These are phyloP conservation scores for Magnusiomyces ingens DNA, from an alignment of 1,139 yeast species.

Conservation along the genomic window DNA sequence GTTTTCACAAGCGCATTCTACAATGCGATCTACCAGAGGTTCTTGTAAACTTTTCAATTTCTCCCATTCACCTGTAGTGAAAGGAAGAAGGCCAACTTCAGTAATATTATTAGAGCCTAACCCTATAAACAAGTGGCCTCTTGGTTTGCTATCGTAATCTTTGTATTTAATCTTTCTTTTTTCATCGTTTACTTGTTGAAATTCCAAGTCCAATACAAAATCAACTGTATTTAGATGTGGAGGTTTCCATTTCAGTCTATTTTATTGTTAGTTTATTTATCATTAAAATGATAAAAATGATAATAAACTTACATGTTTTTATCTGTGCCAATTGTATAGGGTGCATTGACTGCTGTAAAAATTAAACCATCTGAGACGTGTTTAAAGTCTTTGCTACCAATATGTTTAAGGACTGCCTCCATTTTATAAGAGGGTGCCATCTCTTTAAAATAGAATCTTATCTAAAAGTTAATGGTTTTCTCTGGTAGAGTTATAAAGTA, in stretches of 20 bases:
- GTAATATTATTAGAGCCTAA: slow-evolving; percentile 63
- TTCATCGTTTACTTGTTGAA: slow-evolving; percentile 60
- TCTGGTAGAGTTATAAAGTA: not conserved
- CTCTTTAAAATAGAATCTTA: slow-evolving; percentile 47
- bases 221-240: slow-evolving; percentile 92
- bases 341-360: slow-evolving; percentile 84
- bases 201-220: slow-evolving; percentile 64
- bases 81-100: slow-evolving; percentile 55
- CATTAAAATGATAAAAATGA: not conserved
- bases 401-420: slow-evolving; percentile 48
- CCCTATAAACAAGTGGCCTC: slow-evolving; percentile 65
- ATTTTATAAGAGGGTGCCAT: slow-evolving; percentile 83
- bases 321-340: slow-evolving; percentile 86
- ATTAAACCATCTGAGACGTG: slow-evolving; percentile 94
- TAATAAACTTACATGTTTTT: slow-evolving; percentile 33
- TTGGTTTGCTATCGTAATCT: slow-evolving; percentile 79
- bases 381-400: slow-evolving; percentile 40
- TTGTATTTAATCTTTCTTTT: slow-evolving; percentile 60
- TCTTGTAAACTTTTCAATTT: slow-evolving; percentile 58
- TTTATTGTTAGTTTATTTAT: not conserved
- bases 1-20: slow-evolving; percentile 64
- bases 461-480: not conserved
- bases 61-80: slow-evolving; percentile 78
- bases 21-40: slow-evolving; percentile 86
- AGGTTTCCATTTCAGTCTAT: slow-evolving; percentile 84